Evolutionary conservation across 345 rosid genomes (phyloP), one percentile per base, ranked within the genome.

Genomic region (rapeseed (Brassica napus)): DNA sequence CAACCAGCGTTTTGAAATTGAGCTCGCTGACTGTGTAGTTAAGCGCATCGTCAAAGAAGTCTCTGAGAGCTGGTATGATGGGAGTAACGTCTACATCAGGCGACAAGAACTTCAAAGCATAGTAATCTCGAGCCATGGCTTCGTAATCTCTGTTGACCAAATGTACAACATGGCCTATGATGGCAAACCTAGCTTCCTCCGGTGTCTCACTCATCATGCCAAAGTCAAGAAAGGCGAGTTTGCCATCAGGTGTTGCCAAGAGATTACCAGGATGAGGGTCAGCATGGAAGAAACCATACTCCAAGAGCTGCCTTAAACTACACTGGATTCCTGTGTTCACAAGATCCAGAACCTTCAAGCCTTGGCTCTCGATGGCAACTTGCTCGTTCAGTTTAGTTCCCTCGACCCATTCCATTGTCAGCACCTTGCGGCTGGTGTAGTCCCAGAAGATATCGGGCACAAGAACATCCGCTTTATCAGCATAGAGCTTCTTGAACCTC

Each of bases 191-290:
- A 58, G 99, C 99, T 72, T 86, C 95, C 87, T 94, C 99, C 4
- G 99, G 99, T 73, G 99, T 92, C 84, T 94, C 98, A 79, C 99
- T 94, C 98, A 94, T 94, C 99, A 94, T 94, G 32, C 99, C 98
- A 82, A 92, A 94, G 79, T 94, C 99, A 64, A 94, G 88, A 88
- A 94, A 95, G 60, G 99, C 98, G 77, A 95, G 98, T 84, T 89
- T 95, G 10, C 99, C 99, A 62, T 91, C 97, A 28, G 98, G 99
- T 54, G 99, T 95, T 15, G 97, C 99, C 86, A 95, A 82, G 67
- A 95, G 97, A 75, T 95, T 95, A 42, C 99, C 99, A 54, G 99
- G 99, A 86, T 95, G 99, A 84, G 99, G 99, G 64, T 93, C 99
- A 10, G 98, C 99, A 70, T 95, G 99, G 79, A 95, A 95, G 73